Evolutionary conservation across 2,329 filamentous ascomycete genomes (phyloP), one percentile per base, ranked within the genome.

Genomic region (Ophiostoma piceae): DNA sequence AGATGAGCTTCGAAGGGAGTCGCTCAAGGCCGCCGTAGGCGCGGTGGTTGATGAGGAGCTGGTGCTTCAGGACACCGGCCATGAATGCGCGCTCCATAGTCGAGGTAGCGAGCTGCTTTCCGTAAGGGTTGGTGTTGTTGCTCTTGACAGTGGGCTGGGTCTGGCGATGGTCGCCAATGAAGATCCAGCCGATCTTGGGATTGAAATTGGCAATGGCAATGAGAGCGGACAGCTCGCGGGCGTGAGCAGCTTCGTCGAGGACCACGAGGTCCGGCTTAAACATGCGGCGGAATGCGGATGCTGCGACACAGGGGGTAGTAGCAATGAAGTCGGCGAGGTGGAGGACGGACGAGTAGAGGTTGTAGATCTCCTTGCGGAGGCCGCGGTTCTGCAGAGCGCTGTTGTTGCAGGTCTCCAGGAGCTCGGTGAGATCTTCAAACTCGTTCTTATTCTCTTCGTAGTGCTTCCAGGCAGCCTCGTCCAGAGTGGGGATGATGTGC

Each of bases 241-340:
- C 80, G 64, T 84, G 82, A 0, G 81, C 80, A 0, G 81, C 80
- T 77, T 96, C 92, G 62, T 94, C 92, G 73, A 96, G 91, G 76
- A 96, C 94, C 0, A 95, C 87, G 73, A 96, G 88, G 74, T 95
- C 91, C 0, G 92, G 92, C 73, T 90, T 89, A 41, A 93, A 92
- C 7, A 92, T 75, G 1, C 75, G 77, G 0, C 77, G 73, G 43
- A 83, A 81, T 0, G 75, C 73, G 0, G 78, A 78, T 3, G 76
- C 78, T 0, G 80, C 79, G 2, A 81, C 80, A 0, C 83, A 82
- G 0, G 82, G 82, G 0, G 82, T 83, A 0, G 82, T 82, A 0
- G 81, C 81, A 1, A 84, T 76, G 68, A 83, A 83, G 66, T 83
- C 82, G 0, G 80, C 77, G 2, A 77, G 73, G 1, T 71, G 72